Percentiles rank a stretch among this genome's conserved stretches.
These are phyloP conservation scores for Fusarium mundagurra DNA, from an alignment of 2,329 filamentous ascomycete species.

Conservation along the genomic window DNA sequence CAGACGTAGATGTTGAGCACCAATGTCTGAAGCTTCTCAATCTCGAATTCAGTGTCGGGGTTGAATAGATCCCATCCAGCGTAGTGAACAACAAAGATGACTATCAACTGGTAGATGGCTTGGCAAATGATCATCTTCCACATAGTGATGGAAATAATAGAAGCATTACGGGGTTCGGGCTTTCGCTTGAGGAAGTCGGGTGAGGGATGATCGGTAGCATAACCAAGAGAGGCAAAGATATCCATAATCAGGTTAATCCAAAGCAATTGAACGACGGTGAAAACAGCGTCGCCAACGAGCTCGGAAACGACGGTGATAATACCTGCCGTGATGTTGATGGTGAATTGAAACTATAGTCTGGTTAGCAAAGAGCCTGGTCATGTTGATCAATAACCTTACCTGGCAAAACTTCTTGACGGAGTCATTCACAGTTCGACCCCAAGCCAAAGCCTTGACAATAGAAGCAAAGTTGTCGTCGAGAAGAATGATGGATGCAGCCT, in stretches of 20 bases:
- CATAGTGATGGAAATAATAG: conserved; percentile 73
- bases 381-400: conserved; percentile 40
- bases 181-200: conserved; percentile 64
- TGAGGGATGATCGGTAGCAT: conserved; percentile 71
- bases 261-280: conserved; percentile 73
- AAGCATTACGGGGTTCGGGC: conserved; percentile 70
- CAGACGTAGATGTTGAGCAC: conserved; percentile 89
- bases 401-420: conserved; percentile 75
- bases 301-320: conserved; percentile 72
- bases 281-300: conserved; percentile 66
- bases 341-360: conserved; percentile 66
- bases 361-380: neutral
- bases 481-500: conserved; percentile 74
- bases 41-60: conserved; percentile 52
- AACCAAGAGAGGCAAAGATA: conserved; percentile 71
- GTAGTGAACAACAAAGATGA: conserved; percentile 70
- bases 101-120: conserved; percentile 67
- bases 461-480: conserved; percentile 74
- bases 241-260: conserved; percentile 79
- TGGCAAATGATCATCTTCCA: conserved; percentile 75
- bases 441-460: conserved; percentile 73
- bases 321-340: conserved; percentile 75
- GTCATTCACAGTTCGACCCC: conserved; percentile 76
- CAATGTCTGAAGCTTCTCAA: conserved; percentile 64
- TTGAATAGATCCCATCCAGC: conserved; percentile 66